Evolutionary conservation across 2,329 filamentous ascomycete species (phyloP).

Genomic region (Venturia asperata): DNA sequence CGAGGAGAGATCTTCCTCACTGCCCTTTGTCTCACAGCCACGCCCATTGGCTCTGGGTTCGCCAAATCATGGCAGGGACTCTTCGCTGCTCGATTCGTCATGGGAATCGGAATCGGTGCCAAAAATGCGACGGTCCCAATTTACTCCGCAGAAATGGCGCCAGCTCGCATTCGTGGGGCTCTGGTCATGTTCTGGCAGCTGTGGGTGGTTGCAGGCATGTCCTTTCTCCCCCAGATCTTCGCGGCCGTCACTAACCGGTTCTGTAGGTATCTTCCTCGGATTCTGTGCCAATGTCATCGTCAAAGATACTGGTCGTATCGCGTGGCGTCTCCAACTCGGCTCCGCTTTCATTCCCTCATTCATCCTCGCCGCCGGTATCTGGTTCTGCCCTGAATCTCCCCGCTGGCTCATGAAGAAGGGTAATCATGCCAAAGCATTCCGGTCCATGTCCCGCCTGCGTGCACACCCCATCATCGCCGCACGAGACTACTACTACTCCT

Average conservation of each 20-base stretch:
- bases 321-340: slow-evolving; percentile 63
- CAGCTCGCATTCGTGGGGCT: slow-evolving; percentile 36
- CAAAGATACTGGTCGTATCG: slow-evolving; percentile 23
- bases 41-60: slow-evolving; percentile 33
- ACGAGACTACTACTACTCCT: slow-evolving; percentile 46
- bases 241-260: not conserved
- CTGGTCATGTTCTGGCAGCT: slow-evolving; percentile 48
- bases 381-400: slow-evolving; percentile 37
- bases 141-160: slow-evolving; percentile 57
- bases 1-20: slow-evolving; percentile 35
- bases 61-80: slow-evolving; percentile 33
- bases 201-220: slow-evolving; percentile 55
- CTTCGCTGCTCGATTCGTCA: slow-evolving; percentile 31
- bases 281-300: slow-evolving; percentile 45
- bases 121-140: slow-evolving; percentile 71
- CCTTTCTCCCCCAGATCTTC: too few species aligned
- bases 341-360: slow-evolving; percentile 51
- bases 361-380: slow-evolving; percentile 30
- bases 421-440: slow-evolving; percentile 41
- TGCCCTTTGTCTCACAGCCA: slow-evolving; percentile 30
- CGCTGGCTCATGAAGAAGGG: slow-evolving; percentile 45
- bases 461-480: slow-evolving; percentile 47
- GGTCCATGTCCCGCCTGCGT: slow-evolving; percentile 46
- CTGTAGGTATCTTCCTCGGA: slow-evolving; percentile 30
- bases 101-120: slow-evolving; percentile 56